Evolutionary conservation across 148 eudicot species (phyloP).

Genomic region (Hydrangea macrophylla): DNA sequence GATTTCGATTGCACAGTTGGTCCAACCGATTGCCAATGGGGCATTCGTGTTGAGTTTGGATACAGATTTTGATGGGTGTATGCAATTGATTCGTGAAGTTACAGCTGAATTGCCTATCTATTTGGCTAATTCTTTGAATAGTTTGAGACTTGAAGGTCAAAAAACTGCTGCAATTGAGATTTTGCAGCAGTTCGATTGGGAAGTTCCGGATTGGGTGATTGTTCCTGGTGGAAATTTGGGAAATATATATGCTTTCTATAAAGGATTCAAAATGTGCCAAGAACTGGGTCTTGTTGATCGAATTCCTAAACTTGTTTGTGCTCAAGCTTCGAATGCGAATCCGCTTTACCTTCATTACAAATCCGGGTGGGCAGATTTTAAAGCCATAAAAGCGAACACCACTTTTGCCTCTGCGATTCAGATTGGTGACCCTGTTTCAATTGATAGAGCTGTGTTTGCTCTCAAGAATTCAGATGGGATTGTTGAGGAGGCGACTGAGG

Average conservation of each 20-base stretch:
- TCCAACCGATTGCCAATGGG: conserved; percentile 87
- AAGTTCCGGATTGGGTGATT: conserved; percentile 96
- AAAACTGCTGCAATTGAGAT: conserved; percentile 83
- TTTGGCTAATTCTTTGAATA: conserved; percentile 75
- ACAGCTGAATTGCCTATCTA: conserved; percentile 84
- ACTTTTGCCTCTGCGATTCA: conserved; percentile 96
- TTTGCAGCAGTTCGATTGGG: conserved; percentile 93
- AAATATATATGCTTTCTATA: conserved; percentile 86
- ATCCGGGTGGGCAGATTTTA: conserved; percentile 76
- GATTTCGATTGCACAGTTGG: conserved; percentile 78
- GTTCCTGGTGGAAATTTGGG: conserved; percentile 96
- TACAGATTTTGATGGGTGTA: conserved; percentile 80
- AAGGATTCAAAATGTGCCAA: conserved; percentile 84
- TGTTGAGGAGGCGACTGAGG: conserved; percentile 96
- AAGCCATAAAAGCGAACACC: conserved; percentile 68
- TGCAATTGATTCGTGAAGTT: conserved; percentile 84
- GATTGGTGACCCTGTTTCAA: conserved; percentile 95
- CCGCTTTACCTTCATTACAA: conserved; percentile 76
- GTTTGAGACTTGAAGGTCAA: conserved; percentile 81
- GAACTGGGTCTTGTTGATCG: conserved; percentile 84
- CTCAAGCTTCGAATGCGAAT: conserved; percentile 94
- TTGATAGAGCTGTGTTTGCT: conserved; percentile 85
- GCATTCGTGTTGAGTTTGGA: conserved; percentile 70
- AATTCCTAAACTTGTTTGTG: conserved; percentile 85
- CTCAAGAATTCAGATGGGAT: conserved; percentile 69